Percentiles rank a stretch among this genome's conserved stretches.
These are phyloP conservation scores for Aspergillus affinis DNA, from an alignment of 495 filamentous ascomycete species.

Conservation along the genomic window DNA sequence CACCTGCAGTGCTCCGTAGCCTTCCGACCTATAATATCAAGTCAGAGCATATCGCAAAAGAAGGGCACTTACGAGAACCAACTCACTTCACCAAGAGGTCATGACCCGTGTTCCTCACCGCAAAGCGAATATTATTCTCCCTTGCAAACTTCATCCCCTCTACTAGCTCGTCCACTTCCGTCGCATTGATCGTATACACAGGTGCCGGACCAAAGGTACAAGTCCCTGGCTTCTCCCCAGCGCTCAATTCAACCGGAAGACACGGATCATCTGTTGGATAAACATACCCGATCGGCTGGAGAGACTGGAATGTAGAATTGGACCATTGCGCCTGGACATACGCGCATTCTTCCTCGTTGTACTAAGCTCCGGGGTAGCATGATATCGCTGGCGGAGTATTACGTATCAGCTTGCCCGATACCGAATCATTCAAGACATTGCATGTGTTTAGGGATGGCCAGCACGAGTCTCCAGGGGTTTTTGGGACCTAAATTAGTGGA, in stretches of 20 bases:
- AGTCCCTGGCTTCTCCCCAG: constrained; percentile 33
- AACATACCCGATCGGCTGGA: constrained; percentile 28
- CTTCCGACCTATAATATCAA: constrained; percentile 38
- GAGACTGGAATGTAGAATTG: constrained; percentile 27
- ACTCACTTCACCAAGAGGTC: constrained; percentile 45
- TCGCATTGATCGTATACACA: constrained; percentile 35
- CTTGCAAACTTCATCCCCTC: constrained; percentile 47
- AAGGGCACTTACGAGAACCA: constrained; percentile 28
- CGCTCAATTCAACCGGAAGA: constrained; percentile 25
- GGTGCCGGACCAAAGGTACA: constrained; percentile 22
- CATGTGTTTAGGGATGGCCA: constrained; percentile 43
- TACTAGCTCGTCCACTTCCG: constrained; percentile 22
- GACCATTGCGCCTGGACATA: constrained; percentile 27
- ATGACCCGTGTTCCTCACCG: constrained; percentile 60
- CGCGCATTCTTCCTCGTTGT: constrained; percentile 27
- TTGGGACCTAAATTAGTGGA: background rate
- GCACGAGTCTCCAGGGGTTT: constrained; percentile 35
- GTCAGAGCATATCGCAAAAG: constrained; percentile 50
- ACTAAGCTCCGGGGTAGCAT: constrained; percentile 48
- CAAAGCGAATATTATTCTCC: constrained; percentile 53
- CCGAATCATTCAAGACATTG: constrained; percentile 41
- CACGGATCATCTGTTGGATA: constrained; percentile 34
- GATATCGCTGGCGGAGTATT: constrained; percentile 53
- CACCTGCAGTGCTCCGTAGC: constrained; percentile 36
- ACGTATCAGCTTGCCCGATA: constrained; percentile 51